phyloP scores from a whole-genome alignment of 2,329 filamentous ascomycete genomes.

The Nemania sp. region DNA sequence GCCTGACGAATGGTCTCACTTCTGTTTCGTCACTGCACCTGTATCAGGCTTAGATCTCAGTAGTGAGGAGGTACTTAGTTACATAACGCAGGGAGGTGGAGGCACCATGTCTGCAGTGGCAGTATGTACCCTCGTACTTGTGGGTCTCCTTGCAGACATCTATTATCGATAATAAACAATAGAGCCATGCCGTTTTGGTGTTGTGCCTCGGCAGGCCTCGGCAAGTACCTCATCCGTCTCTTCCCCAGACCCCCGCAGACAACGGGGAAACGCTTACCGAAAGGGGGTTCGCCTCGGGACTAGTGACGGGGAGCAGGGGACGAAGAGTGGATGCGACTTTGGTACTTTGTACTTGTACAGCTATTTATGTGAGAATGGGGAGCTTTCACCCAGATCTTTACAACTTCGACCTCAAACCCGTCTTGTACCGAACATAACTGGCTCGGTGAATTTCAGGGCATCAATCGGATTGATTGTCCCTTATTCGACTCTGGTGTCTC shows the following conservation, averaged over 20 bases:
- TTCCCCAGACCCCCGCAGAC: neutral
- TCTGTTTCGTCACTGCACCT: slow-evolving; percentile 23
- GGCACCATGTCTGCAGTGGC: neutral
- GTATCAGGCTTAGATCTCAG: slow-evolving; percentile 10
- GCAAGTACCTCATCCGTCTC: slow-evolving; percentile 2
- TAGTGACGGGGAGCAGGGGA: neutral
- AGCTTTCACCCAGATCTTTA: no score
- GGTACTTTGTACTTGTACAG: no score
- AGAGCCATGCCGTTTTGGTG: neutral
- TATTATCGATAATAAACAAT: neutral
- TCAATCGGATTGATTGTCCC: no score
- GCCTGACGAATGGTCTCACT: slow-evolving; percentile 10
- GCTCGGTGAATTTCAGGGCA: no score
- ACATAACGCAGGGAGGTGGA: no score
- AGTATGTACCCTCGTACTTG: neutral
- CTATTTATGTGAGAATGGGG: no score
- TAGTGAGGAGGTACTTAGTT: neutral
- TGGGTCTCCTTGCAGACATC: neutral
- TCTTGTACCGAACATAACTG: no score
- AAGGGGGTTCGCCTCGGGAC: neutral
- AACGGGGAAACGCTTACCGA: neutral
- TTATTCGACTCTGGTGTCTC: no score
- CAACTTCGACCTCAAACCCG: no score
- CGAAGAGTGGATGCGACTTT: no score
- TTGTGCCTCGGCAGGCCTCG: slow-evolving; percentile 8